These are phyloP conservation scores for Cardamine occulta DNA, from an alignment of 345 rosid species.

Conservation along the genomic window DNA sequence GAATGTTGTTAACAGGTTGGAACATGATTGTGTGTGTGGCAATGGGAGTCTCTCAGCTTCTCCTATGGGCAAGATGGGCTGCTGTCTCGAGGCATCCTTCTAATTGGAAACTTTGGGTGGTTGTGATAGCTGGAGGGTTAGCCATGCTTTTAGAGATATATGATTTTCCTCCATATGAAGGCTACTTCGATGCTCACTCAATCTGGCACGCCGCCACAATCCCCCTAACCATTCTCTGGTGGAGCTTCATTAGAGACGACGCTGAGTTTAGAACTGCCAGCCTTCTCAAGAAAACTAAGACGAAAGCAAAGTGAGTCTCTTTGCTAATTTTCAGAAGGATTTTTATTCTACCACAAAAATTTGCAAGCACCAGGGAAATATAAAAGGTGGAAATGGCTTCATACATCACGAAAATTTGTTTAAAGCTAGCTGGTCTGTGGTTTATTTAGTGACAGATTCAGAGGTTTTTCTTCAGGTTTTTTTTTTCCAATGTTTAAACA, in stretches of 20 bases:
- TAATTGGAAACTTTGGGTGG: slow-evolving; percentile 68
- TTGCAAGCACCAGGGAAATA: slow-evolving; percentile 10
- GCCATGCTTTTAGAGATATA: slow-evolving; percentile 75
- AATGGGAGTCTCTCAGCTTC: slow-evolving; percentile 62
- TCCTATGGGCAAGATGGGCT: slow-evolving; percentile 75
- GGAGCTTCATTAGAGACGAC: slow-evolving; percentile 80
- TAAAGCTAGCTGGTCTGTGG: slow-evolving; percentile 26
- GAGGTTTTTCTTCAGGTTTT: slow-evolving; percentile 15
- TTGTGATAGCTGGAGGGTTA: slow-evolving; percentile 62
- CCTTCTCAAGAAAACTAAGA: slow-evolving; percentile 53
- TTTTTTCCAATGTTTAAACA: neutral
- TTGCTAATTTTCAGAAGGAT: neutral
- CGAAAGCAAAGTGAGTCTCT: slow-evolving; percentile 39
- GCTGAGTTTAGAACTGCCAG: slow-evolving; percentile 54
- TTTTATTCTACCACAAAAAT: slow-evolving; percentile 16
- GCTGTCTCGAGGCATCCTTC: slow-evolving; percentile 62
- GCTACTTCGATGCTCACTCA: slow-evolving; percentile 73
- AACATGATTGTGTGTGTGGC: slow-evolving; percentile 68
- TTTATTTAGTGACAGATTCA: slow-evolving; percentile 20
- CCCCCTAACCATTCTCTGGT: slow-evolving; percentile 68
- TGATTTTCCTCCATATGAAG: slow-evolving; percentile 72
- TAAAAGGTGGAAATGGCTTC: slow-evolving; percentile 10
- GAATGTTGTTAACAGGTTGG: slow-evolving; percentile 54
- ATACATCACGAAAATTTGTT: slow-evolving; percentile 17
- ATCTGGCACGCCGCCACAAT: slow-evolving; percentile 71